Conservation (phyloP, 1,139 yeast species). For the Blastobotrys aristatus region DNA sequence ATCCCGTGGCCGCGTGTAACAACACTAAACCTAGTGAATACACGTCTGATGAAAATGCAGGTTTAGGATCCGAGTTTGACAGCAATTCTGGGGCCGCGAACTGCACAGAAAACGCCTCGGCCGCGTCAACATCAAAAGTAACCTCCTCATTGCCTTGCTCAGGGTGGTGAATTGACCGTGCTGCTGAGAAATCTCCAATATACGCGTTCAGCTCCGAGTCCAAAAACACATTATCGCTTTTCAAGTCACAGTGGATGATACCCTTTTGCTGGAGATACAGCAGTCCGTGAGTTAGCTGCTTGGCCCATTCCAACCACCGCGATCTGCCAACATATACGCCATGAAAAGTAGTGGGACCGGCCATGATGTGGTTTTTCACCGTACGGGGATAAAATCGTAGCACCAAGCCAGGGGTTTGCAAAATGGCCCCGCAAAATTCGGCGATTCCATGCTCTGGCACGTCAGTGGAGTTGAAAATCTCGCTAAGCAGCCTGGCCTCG, state of each 20-base stretch:
- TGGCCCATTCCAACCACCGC: conserved; percentile 35
- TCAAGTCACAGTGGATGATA: conserved; percentile 73
- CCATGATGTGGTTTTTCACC: conserved; percentile 14
- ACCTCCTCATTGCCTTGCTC: not conserved
- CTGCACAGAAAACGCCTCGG: conserved; percentile 20
- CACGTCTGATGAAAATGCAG: conserved; percentile 18
- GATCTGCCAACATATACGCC: conserved; percentile 15
- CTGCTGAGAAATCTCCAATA: conserved; percentile 26
- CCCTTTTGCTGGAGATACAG: conserved; percentile 48
- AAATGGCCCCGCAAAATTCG: conserved; percentile 18
- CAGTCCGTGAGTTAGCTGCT: conserved; percentile 50
- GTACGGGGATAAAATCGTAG: conserved; percentile 19
- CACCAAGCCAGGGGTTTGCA: conserved; percentile 14
- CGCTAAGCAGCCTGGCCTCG: conserved; percentile 19
- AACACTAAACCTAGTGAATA: conserved; percentile 25
- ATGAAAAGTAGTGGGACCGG: conserved; percentile 3
- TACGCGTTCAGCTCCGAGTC: conserved; percentile 37
- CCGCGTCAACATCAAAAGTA: not conserved
- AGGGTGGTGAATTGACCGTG: conserved; percentile 13
- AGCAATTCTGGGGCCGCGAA: conserved; percentile 27
- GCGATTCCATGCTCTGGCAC: conserved; percentile 14
- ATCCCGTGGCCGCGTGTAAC: conserved; percentile 24
- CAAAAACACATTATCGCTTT: conserved; percentile 84
- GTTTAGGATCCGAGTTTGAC: conserved; percentile 1
- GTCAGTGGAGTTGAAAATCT: not conserved